Evolutionary conservation across 2,329 filamentous ascomycete genomes (phyloP).

Genomic region (Mycosphaerelloides madeirae): DNA sequence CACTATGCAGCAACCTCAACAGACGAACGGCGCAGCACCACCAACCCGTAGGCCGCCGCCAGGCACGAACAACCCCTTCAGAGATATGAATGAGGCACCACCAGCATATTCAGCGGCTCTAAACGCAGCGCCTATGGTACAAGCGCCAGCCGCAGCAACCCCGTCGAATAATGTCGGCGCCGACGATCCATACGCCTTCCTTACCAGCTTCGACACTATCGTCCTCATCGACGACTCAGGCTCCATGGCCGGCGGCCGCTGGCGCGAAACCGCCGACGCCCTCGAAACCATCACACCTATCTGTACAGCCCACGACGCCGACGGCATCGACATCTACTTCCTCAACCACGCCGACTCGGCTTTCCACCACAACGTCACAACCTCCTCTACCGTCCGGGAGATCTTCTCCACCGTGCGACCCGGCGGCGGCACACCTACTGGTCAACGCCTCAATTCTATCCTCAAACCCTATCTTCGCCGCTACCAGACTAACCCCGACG

Average conservation of each 20-base stretch:
- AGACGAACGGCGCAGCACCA: conserved; percentile 9
- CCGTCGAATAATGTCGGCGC: conserved; percentile 29
- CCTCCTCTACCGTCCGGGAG: conserved; percentile 53
- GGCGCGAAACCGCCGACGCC: conserved; percentile 68
- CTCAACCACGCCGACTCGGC: conserved; percentile 63
- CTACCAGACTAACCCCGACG: conserved; percentile 46
- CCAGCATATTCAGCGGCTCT: conserved; percentile 41
- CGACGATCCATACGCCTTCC: conserved; percentile 71
- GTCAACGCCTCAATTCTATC: conserved; percentile 64
- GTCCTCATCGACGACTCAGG: conserved; percentile 91
- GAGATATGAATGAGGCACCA: conserved; percentile 24
- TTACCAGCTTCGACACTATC: conserved; percentile 75
- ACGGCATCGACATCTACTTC: conserved; percentile 90
- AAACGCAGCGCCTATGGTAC: conserved; percentile 31
- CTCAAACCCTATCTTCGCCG: conserved; percentile 64
- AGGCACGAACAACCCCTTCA: conserved; percentile 13
- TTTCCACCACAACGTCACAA: conserved; percentile 62
- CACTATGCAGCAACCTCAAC: conserved; percentile 17
- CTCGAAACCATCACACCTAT: conserved; percentile 73
- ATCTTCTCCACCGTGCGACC: conserved; percentile 70
- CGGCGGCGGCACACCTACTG: conserved; percentile 66
- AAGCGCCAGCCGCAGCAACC: conserved; percentile 5
- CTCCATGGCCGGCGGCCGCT: conserved; percentile 73
- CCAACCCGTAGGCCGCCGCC: conserved; percentile 18
- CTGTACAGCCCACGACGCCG: conserved; percentile 70